Percentiles rank a stretch among this genome's conserved stretches.
These are phyloP conservation scores for Graphilbum ipis-grandicollis DNA, from an alignment of 2,329 filamentous ascomycete genomes.

Conservation along the genomic window DNA sequence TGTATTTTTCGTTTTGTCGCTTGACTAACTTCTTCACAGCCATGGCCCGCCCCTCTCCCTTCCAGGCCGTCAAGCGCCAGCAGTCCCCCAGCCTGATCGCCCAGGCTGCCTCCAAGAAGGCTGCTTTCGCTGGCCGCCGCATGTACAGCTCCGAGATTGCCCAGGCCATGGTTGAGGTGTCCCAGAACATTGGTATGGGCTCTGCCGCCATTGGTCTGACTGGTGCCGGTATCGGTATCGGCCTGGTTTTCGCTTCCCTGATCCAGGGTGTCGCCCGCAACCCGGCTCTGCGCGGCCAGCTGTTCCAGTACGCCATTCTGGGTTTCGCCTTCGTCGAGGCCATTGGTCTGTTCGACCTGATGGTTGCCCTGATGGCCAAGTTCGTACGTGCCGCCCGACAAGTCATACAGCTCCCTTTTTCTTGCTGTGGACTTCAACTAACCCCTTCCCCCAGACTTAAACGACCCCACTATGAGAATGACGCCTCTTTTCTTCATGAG, in stretches of 20 bases:
- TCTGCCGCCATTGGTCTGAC: slow-evolving; percentile 81
- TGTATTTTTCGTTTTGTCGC: not conserved
- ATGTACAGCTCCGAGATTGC: slow-evolving; percentile 80
- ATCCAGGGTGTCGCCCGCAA: slow-evolving; percentile 84
- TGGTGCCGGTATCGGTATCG: slow-evolving; percentile 88
- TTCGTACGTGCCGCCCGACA: slow-evolving; percentile 43
- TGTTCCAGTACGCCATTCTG: slow-evolving; percentile 53
- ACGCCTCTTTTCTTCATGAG: slow-evolving; percentile 6
- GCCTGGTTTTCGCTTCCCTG: slow-evolving; percentile 83
- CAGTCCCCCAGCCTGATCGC: slow-evolving; percentile 50
- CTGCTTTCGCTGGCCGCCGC: slow-evolving; percentile 43
- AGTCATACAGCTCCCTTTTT: not conserved
- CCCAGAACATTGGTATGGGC: slow-evolving; percentile 82
- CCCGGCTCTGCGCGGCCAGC: slow-evolving; percentile 85
- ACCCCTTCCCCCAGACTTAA: slow-evolving; percentile 7
- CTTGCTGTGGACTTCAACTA: not conserved
- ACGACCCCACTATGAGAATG: slow-evolving; percentile 2
- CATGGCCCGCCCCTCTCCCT: slow-evolving; percentile 40
- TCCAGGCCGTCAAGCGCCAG: slow-evolving; percentile 63
- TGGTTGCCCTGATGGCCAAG: slow-evolving; percentile 90
- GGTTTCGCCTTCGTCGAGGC: slow-evolving; percentile 48
- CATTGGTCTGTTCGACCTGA: slow-evolving; percentile 42
- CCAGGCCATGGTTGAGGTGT: slow-evolving; percentile 76
- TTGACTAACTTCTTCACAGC: slow-evolving; percentile 17
- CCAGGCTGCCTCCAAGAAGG: slow-evolving; percentile 43